Evolutionary conservation across 106 monocot species (phyloP).

Genomic region (Cymbidium sinense): DNA sequence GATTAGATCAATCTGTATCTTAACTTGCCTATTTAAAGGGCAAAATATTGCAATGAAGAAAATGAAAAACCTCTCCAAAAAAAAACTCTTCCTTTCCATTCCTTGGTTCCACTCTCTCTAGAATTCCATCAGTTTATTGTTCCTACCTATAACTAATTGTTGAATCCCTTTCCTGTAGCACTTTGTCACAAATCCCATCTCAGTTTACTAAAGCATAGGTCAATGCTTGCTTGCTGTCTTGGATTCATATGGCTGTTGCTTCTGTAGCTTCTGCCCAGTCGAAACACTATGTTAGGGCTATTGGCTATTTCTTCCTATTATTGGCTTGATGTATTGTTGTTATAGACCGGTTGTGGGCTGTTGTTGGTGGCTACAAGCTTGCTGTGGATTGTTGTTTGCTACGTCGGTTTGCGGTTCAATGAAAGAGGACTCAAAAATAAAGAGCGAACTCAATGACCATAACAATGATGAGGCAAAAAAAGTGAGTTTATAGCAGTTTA

Average conservation of each 20-base stretch:
- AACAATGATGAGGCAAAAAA: too few relatives aligned
- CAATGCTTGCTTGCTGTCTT: background rate
- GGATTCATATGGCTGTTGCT: background rate
- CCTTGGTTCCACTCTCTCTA: background rate
- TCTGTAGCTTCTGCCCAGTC: background rate
- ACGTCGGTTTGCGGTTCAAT: too few relatives aligned
- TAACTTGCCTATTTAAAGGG: background rate
- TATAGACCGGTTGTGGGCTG: too few relatives aligned
- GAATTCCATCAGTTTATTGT: background rate
- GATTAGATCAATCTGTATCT: background rate
- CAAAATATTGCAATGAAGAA: background rate
- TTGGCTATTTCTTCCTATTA: background rate
- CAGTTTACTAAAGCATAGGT: background rate
- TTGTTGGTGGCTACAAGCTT: too few relatives aligned
- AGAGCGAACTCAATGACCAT: too few relatives aligned
- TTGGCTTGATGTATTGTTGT: background rate
- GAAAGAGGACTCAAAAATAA: too few relatives aligned
- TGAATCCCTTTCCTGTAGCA: background rate
- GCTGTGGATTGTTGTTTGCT: too few relatives aligned
- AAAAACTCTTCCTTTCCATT: background rate
- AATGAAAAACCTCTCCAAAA: background rate
- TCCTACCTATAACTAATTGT: background rate
- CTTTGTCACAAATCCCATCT: too few relatives aligned
- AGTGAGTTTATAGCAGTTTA: too few relatives aligned
- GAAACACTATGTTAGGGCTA: background rate